Base-by-base conservation (phyloP, 2,329 filamentous ascomycete genomes). In the Pseudogymnoascus sp. region DNA sequence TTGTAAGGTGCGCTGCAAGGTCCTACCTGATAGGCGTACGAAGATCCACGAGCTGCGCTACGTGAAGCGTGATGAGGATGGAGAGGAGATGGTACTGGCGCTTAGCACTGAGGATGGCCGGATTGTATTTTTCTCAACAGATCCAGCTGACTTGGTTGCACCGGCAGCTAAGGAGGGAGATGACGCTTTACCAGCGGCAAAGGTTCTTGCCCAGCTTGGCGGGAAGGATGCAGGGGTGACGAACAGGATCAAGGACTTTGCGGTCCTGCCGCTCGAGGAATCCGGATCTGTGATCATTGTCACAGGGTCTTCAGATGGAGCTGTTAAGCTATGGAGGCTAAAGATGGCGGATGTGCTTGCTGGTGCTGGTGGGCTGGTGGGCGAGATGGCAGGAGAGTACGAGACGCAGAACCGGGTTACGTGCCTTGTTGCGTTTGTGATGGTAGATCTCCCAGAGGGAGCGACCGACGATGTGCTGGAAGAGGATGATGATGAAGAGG, bases 61-160 rank as follows among this genome's bases (percentile, higher is more conserved):
- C 72, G 70, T 96, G 35, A 70, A 82, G 8, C 72, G 71, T 17
- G 77, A 80, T 13, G 75, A 76, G 5, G 75, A 76, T 58, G 75
- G 75, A 21, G 82, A 85, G 36, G 70, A 75, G n/a, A 72, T 73
- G 6, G 73, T 92, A 5, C 74, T 97, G 41, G 86, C 88, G 0
- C 79, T 94, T 0, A 91, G 91, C 1, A 97, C 94, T 0, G 94
- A 97, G 72, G 93, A 97, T 71, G 94, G 94, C 0, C 82, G 89
- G 60, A 81, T 97, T 36, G 71, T 96, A 59, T 90, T 97, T 73
- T 96, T 90, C 73, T 87, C 88, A 37, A 92, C 90, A 1, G 80
- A 77, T 57, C 72, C 74, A 0, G 75, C 77, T 8, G 78, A 83
- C 64, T 68, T 84, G 5, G 70, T 63, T 9, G 54, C 61, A 71